phyloP scores from a whole-genome alignment of 164 flowering plant species.

The Aristolochia contorta region DNA sequence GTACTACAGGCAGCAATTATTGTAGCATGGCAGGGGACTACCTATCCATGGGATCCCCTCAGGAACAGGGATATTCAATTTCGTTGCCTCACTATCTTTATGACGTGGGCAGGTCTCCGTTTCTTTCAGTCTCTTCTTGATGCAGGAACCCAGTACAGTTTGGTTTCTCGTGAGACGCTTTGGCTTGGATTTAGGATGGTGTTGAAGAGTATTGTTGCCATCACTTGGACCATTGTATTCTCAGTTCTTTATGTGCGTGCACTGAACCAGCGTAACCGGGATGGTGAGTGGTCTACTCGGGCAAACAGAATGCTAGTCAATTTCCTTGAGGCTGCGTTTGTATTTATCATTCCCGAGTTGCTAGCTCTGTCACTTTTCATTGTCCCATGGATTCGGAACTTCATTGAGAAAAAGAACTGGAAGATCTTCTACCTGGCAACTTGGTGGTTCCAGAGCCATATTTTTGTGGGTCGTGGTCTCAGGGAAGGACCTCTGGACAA shows the following conservation, averaged over 20 bases:
- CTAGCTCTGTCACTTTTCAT: constrained; percentile 59
- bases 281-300: constrained; percentile 48
- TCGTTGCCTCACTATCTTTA: constrained; percentile 52
- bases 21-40: constrained; percentile 55
- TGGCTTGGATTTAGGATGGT: constrained; percentile 71
- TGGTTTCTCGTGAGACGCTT: constrained; percentile 58
- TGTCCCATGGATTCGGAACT: constrained; percentile 73
- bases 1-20: constrained; percentile 67
- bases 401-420: constrained; percentile 63
- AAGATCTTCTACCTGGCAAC: constrained; percentile 46
- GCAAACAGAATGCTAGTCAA: constrained; percentile 40
- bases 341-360: constrained; percentile 66
- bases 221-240: constrained; percentile 59
- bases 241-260: constrained; percentile 59
- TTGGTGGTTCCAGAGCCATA: constrained; percentile 89
- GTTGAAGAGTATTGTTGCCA: constrained; percentile 55
- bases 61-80: constrained; percentile 54
- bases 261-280: constrained; percentile 58
- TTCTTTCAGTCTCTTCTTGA: constrained; percentile 72
- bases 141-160: constrained; percentile 89
- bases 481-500: constrained; percentile 77
- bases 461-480: constrained; percentile 77
- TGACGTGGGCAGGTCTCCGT: constrained; percentile 80
- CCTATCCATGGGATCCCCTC: constrained; percentile 59
- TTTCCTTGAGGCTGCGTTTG: constrained; percentile 56